A percentile compares a stretch with the other conserved stretches of the same genome.
Evolutionary conservation across 306 rosid genomes (phyloP).

Genomic region (Acmispon strigosus): DNA sequence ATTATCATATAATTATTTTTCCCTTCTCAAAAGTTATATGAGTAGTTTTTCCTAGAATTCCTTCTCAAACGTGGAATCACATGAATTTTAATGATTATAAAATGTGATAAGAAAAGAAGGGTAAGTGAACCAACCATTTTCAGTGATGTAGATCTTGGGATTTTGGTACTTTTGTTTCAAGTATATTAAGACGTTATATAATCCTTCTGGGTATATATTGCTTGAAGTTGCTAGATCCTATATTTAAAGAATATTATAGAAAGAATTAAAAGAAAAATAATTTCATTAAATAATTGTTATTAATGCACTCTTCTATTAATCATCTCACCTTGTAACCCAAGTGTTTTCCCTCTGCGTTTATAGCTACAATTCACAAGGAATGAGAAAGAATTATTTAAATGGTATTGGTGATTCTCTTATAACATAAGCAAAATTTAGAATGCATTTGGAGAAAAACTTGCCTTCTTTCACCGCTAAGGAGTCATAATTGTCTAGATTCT

Average conservation of each 20-base stretch:
- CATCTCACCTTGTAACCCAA: conserved; percentile 23
- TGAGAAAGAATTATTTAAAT: background rate
- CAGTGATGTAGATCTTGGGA: conserved; percentile 26
- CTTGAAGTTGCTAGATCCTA: background rate
- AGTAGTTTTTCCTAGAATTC: no score
- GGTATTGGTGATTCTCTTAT: background rate
- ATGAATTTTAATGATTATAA: no score
- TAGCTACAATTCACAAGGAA: background rate
- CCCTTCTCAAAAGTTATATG: no score
- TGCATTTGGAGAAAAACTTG: background rate
- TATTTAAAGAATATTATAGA: background rate
- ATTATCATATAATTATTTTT: no score
- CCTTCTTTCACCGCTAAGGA: background rate
- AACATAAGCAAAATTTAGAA: background rate
- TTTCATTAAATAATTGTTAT: background rate
- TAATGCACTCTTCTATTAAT: background rate
- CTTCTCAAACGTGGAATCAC: no score
- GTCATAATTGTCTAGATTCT: background rate
- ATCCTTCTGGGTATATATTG: conserved; percentile 21
- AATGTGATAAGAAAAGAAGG: no score
- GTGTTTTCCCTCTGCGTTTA: background rate
- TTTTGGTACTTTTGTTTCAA: conserved; percentile 1
- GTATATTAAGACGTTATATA: conserved; percentile 10
- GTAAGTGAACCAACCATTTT: conserved; percentile 23
- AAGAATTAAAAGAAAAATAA: background rate